phyloP scores from a whole-genome alignment of 352 stramenopile genomes.

The Aphanomyces astaci region DNA sequence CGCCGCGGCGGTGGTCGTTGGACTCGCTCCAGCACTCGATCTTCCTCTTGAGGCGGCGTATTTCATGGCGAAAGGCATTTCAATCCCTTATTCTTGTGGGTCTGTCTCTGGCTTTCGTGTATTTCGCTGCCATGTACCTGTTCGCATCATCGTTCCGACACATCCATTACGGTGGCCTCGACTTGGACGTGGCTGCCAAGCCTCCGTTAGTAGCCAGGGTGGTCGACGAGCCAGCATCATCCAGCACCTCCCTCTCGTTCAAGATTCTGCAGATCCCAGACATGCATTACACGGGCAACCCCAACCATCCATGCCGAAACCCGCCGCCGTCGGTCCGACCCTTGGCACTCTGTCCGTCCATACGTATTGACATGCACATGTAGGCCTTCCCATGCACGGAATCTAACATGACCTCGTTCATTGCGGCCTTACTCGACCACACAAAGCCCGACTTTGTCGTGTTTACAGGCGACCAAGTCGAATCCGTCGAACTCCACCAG shows the following conservation, averaged over 20 bases:
- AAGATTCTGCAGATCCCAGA: constrained; percentile 53
- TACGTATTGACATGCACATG: not conserved
- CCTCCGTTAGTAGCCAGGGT: not conserved
- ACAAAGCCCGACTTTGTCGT: constrained; percentile 49
- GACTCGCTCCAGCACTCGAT: not conserved
- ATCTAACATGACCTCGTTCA: constrained; percentile 35
- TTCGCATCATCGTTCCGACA: not conserved
- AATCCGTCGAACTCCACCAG: constrained; percentile 21
- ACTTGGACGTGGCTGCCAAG: not conserved
- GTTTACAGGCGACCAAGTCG: constrained; percentile 50
- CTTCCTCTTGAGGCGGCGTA: not conserved
- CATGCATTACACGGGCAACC: constrained; percentile 44
- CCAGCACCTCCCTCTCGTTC: constrained; percentile 40
- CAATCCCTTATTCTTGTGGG: not conserved
- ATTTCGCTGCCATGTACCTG: not conserved
- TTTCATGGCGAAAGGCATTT: not conserved
- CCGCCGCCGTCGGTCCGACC: constrained; percentile 16
- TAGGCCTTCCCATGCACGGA: constrained; percentile 34
- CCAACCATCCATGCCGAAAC: constrained; percentile 27
- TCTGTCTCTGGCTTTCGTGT: not conserved
- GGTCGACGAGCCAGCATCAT: not conserved
- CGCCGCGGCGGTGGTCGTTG: not conserved
- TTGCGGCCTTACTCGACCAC: constrained; percentile 40
- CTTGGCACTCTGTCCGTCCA: constrained; percentile 19
- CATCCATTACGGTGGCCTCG: not conserved